These are phyloP conservation scores for Suillus clintonianus DNA, from an alignment of 768 basidiomycete genomes.

Conservation along the genomic window DNA sequence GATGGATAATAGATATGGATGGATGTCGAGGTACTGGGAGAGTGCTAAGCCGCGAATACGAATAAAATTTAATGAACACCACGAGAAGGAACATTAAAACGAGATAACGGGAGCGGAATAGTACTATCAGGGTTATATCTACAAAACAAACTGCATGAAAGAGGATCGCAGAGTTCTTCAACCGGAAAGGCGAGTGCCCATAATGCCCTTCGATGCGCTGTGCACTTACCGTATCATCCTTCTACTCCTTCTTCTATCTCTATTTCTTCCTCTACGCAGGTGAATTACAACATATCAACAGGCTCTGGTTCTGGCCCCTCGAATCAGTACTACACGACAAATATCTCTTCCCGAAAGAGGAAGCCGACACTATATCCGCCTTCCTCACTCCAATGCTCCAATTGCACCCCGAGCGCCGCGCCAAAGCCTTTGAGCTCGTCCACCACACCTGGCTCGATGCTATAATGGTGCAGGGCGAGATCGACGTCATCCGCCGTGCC, in stretches of 20 bases:
- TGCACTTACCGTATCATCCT: no score
- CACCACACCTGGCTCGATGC: slow-evolving; percentile 89
- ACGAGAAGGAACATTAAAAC: no score
- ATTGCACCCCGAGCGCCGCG: slow-evolving; percentile 85
- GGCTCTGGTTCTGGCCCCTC: slow-evolving; percentile 90
- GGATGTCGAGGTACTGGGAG: no score
- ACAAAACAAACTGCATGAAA: no score
- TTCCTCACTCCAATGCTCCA: slow-evolving; percentile 91
- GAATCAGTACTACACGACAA: slow-evolving; percentile 87
- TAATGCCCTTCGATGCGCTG: no score
- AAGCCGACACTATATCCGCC: slow-evolving; percentile 77
- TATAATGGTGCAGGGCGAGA: slow-evolving; percentile 85
- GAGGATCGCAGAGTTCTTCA: slow-evolving; percentile 98
- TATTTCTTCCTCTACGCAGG: slow-evolving; percentile 39
- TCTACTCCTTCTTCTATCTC: no score
- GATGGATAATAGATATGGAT: no score
- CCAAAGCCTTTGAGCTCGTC: slow-evolving; percentile 81
- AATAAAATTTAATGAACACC: no score
- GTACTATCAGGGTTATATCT: no score
- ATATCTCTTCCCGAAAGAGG: slow-evolving; percentile 85
- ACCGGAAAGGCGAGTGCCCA: slow-evolving; percentile 45
- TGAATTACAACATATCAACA: slow-evolving; percentile 92
- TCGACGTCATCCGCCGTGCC: slow-evolving; percentile 72
- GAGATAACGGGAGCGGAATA: no score
- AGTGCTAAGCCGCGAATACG: no score